phyloP scores from a whole-genome alignment of 345 rosid species.

The Lepidium sativum region DNA sequence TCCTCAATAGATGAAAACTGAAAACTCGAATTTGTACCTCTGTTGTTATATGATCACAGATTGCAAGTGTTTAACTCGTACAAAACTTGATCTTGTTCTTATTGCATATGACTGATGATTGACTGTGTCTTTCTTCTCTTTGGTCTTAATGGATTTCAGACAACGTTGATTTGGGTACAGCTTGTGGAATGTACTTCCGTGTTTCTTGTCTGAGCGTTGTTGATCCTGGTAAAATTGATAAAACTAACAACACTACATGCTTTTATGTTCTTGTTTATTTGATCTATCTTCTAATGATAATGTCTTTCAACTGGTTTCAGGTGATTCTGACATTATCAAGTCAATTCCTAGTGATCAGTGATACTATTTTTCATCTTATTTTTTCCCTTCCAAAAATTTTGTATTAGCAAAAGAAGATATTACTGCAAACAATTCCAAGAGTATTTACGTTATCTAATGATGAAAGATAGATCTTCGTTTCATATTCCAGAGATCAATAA shows the following conservation, averaged over 20 bases:
- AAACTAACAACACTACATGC: neutral
- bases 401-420: neutral
- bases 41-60: neutral
- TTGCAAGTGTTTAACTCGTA: neutral
- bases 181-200: conserved; percentile 66
- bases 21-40: neutral
- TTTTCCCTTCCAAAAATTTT: neutral
- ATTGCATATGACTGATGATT: too few species aligned
- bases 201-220: conserved; percentile 64
- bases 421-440: too few species aligned
- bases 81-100: too few species aligned
- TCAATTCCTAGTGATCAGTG: conserved; percentile 51
- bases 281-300: neutral
- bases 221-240: conserved; percentile 39
- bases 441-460: too few species aligned
- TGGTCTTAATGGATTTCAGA: too few species aligned
- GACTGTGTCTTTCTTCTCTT: too few species aligned
- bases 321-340: conserved; percentile 82
- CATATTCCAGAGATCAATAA: neutral
- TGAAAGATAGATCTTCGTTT: too few species aligned
- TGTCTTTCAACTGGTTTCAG: conserved; percentile 12
- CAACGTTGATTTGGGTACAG: too few species aligned
- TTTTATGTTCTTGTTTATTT: neutral
- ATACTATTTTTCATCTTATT: conserved; percentile 4
- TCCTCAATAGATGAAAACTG: too few species aligned